Evolutionary conservation across 192 early-diverging fungal species (phyloP).

Genomic region (Coemansia umbellata): DNA sequence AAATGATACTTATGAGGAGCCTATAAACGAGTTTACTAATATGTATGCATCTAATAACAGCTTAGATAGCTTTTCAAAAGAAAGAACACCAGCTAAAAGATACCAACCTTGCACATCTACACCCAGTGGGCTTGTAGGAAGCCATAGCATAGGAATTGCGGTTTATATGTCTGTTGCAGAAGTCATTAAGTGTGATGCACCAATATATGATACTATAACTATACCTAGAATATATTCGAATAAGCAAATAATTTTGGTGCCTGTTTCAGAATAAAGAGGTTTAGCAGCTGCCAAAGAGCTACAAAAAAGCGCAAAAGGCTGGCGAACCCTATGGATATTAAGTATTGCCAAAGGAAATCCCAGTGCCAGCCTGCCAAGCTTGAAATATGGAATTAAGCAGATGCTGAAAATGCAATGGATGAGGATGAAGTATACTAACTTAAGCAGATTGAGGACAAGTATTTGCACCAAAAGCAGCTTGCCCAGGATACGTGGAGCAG

Average conservation of each 20-base stretch:
- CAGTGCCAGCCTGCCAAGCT: conserved; percentile 16
- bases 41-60: conserved; percentile 89
- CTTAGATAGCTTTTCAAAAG: conserved; percentile 73
- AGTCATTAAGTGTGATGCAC: conserved; percentile 85
- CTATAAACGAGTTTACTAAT: conserved; percentile 70
- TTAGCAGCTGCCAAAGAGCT: conserved; percentile 79
- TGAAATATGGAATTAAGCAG: not conserved
- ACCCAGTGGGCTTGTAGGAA: conserved; percentile 85
- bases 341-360: conserved; percentile 76
- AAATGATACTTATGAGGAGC: conserved; percentile 85
- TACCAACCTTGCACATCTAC: conserved; percentile 81
- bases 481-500: conserved; percentile 68
- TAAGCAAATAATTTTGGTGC: conserved; percentile 89
- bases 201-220: conserved; percentile 85
- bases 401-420: not conserved
- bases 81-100: conserved; percentile 82
- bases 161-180: conserved; percentile 79
- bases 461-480: conserved; percentile 64
- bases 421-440: not conserved
- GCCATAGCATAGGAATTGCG: conserved; percentile 80
- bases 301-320: conserved; percentile 45
- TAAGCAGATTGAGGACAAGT: conserved; percentile 59
- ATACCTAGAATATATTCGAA: conserved; percentile 84
- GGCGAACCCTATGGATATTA: conserved; percentile 66
- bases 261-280: conserved; percentile 89